These are phyloP conservation scores for Fusarium lyarnte DNA, from an alignment of 2,329 filamentous ascomycete species.

Conservation along the genomic window DNA sequence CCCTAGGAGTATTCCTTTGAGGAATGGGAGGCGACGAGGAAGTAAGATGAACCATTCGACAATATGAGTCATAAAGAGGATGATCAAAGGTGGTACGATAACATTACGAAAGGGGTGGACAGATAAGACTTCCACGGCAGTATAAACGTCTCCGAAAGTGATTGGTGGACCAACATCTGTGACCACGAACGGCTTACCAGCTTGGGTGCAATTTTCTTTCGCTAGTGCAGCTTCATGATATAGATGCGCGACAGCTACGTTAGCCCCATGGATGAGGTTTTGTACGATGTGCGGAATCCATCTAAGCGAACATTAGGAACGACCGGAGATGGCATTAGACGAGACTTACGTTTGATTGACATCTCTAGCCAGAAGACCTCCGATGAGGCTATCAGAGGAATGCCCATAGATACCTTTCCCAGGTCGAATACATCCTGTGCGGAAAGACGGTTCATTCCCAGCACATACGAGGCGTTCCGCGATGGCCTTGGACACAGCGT, in stretches of 20 bases:
- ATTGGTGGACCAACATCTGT: background rate
- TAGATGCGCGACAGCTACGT: constrained; percentile 9
- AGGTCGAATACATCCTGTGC: constrained; percentile 15
- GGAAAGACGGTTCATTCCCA: background rate
- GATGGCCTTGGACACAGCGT: background rate
- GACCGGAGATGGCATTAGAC: fast-evolving
- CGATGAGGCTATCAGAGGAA: background rate
- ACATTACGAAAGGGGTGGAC: background rate
- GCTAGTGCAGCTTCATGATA: constrained; percentile 3
- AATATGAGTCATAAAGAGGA: background rate
- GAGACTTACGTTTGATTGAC: background rate
- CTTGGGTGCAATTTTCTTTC: background rate
- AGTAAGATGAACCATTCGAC: constrained; percentile 7
- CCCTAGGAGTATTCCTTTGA: background rate
- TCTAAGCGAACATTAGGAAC: background rate
- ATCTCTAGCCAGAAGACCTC: background rate
- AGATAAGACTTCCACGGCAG: background rate
- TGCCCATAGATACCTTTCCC: constrained; percentile 8
- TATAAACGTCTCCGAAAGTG: background rate
- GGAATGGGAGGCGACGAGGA: background rate
- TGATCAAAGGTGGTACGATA: background rate
- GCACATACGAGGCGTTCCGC: background rate
- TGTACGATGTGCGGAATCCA: constrained; percentile 8
- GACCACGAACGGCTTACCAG: constrained; percentile 3
- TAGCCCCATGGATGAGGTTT: constrained; percentile 2